Conservation (phyloP, 176 grass and related monocot species). For the Bothriochloa decipiens region DNA sequence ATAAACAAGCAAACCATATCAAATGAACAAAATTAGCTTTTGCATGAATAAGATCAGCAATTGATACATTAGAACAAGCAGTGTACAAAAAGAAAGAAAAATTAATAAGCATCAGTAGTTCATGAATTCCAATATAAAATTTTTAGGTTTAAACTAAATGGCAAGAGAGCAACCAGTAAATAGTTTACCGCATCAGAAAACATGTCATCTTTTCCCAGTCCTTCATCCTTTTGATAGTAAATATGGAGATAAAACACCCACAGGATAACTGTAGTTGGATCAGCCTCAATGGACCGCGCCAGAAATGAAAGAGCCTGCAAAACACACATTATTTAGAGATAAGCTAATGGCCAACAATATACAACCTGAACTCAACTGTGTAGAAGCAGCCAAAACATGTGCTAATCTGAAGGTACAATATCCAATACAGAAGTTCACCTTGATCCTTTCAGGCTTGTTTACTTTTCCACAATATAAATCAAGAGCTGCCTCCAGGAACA, state of each 20-base stretch:
- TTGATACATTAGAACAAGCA: conserved; percentile 25
- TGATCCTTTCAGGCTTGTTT: conserved; percentile 69
- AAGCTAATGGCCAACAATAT: conserved; percentile 37
- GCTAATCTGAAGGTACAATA: conserved; percentile 2
- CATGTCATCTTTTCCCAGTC: conserved; percentile 93
- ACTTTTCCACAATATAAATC: conserved; percentile 67
- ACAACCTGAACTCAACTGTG: conserved; percentile 22
- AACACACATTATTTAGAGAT: conserved; percentile 45
- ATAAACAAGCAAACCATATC: conserved; percentile 2
- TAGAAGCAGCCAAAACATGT: conserved; percentile 13
- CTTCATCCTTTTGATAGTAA: conserved; percentile 89
- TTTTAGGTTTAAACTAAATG: conserved; percentile 30
- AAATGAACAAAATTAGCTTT: conserved; percentile 30
- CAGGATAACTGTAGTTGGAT: conserved; percentile 71
- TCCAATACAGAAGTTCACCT: conserved; percentile 61
- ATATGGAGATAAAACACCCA: conserved; percentile 98
- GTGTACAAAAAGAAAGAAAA: neutral
- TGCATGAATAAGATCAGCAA: neutral
- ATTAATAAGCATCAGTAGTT: neutral
- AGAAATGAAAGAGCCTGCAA: conserved; percentile 82
- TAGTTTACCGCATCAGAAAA: conserved; percentile 88
- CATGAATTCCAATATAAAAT: conserved; percentile 21
- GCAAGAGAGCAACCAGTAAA: conserved; percentile 43
- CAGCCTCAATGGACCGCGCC: conserved; percentile 77
- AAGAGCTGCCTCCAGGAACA: conserved; percentile 79